These are phyloP conservation scores for Xerocomus amazonicus DNA, from an alignment of 1,284 basidiomycete genomes.

Conservation along the genomic window DNA sequence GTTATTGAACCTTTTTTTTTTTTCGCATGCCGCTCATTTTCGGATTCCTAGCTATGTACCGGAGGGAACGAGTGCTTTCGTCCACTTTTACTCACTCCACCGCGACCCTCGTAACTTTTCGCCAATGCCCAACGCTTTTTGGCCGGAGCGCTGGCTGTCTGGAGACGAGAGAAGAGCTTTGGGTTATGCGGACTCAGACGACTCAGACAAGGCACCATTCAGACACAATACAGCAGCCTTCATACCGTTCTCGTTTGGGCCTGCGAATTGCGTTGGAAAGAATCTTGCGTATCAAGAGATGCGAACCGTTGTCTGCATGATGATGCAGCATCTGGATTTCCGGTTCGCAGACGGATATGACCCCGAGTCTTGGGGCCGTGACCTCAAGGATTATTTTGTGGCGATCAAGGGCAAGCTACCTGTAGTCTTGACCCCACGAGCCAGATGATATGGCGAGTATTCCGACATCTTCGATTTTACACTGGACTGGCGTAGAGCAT, in stretches of 20 bases:
- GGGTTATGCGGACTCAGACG: conserved; percentile 26
- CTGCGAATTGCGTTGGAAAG: conserved; percentile 35
- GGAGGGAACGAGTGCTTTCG: conserved; percentile 45
- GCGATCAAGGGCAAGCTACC: conserved; percentile 30
- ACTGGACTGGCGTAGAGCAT: conserved; percentile 27
- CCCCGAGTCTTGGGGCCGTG: conserved; percentile 29
- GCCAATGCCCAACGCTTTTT: conserved; percentile 38
- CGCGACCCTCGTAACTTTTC: conserved; percentile 38
- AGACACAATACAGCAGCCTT: conserved; percentile 32
- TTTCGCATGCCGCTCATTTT: conserved; percentile 18
- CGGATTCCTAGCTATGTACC: conserved; percentile 42
- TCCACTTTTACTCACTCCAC: conserved; percentile 48
- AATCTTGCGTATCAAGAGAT: conserved; percentile 36
- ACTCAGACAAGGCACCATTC: conserved; percentile 27
- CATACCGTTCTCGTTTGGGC: conserved; percentile 34
- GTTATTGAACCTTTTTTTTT: conserved; percentile 11
- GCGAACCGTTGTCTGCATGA: conserved; percentile 32
- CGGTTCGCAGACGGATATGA: conserved; percentile 33
- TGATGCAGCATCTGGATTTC: conserved; percentile 33
- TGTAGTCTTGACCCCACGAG: conserved; percentile 35
- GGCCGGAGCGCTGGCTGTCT: conserved; percentile 43
- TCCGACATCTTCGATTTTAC: conserved; percentile 10
- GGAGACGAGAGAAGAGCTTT: conserved; percentile 27
- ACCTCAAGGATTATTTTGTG: conserved; percentile 35
- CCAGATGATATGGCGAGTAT: conserved; percentile 16